Evolutionary conservation across 148 eudicot species (phyloP), one percentile per base, ranked within the genome.

Genomic region (Fallopia convolvulus): DNA sequence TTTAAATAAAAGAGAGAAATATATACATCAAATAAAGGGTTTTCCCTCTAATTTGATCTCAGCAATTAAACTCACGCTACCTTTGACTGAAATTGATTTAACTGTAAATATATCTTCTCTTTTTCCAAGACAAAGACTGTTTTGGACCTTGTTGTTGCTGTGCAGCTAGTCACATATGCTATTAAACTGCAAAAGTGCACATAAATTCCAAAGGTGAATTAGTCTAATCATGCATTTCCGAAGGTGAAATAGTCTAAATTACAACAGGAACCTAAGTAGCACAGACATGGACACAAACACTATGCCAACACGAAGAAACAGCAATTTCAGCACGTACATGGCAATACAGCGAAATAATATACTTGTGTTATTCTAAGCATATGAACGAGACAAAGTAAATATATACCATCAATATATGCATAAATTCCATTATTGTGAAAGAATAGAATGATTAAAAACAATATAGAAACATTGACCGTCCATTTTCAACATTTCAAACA

Each of bases 111-210:
- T 74, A 94, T 86, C 87, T 89, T 94, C 84, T 87, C 98, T 85
- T 92, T 94, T 86, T 92, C 98, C 93, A 94, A 84, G 53, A 66
- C 75, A 81, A 94, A 87, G 26, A 85, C 79, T 53, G 93, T 90
- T 81, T 90, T 92, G 63, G 91, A 89, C 85, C 88, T 94, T 76
- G 81, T 71, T 77, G 81, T 66, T 72, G 85, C 89, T 6, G 94
- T 87, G 80, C 93, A 85, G 80, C 97, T 89, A 50, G 83, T 92
- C 65, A 94, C 96, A 79, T 93, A 90, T 80, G 98, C 97, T 83
- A 87, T 86, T 80, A 94, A 84, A 84, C 95, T 93, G 83, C 15
- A 13, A 50, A 77, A 60, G 33, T 21, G 8, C 6, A 60, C 66
- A 60, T 60, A 8, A 8, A 15, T 60, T 60, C 66, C 32, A 21